Evolutionary conservation across 2,329 filamentous ascomycete species (phyloP), one percentile per base, ranked within the genome.

Genomic region (Phoma sp.): DNA sequence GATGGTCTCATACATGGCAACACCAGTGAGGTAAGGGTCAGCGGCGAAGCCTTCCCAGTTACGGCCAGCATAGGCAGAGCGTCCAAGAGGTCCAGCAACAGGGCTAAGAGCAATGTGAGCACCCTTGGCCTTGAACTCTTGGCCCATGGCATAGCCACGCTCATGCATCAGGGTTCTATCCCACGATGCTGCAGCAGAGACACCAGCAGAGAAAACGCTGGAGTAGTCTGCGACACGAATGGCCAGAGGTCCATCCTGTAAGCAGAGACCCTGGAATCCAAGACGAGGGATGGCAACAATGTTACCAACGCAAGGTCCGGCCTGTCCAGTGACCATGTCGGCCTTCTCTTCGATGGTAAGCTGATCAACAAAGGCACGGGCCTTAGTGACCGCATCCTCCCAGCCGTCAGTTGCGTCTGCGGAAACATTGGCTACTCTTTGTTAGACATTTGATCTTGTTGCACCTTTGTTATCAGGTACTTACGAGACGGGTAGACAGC

Each of bases 241-340:
- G 32, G 70, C 66, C 56, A 74, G 63, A 49, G 73, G 68, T 36
- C 70, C 75, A 57, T 78, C 76, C 39, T 76, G 73, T 6, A 78
- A 65, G 52, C 76, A 78, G 12, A 77, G 66, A 37, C 75, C 75
- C 12, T 65, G 67, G 65, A 77, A 77, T 14, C 69, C 69, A 14
- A 78, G 64, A 26, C 75, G 67, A 26, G 69, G 66, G 33, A 78
- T 73, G 42, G 66, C 65, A 56, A 72, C 71, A 42, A 74, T 74
- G 60, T 76, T 70, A 7, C 88, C 67, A 26, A 87, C 85, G 60
- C 90, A 93, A 10, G 68, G 67, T 17, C 69, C 71, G 26, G 63
- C 62, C 87, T 64, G 61, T 37, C 71, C 71, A 18, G 71, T 74
- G 32, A 73, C 67, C 65, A 74, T 71, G 12, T 68, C 65, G 10